phyloP scores from a whole-genome alignment of 2,329 filamentous ascomycete genomes.

The Fusarium longipes region DNA sequence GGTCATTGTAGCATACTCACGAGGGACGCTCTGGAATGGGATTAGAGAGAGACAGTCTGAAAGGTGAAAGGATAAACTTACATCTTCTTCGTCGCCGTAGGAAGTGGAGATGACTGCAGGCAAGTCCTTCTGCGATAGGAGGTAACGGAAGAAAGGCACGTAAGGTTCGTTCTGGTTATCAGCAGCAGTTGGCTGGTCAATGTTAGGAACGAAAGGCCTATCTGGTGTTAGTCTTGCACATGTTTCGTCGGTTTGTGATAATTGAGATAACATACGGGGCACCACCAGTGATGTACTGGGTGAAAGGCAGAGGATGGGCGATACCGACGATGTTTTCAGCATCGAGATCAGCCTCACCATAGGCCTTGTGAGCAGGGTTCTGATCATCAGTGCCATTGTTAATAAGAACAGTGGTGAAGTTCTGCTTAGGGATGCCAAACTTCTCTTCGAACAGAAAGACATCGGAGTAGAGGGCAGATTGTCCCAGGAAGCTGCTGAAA shows the following conservation, averaged over 20 bases:
- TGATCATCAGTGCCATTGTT: conserved; percentile 30
- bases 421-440: conserved; percentile 26
- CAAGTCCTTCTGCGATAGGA: conserved; percentile 12
- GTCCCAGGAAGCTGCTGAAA: conserved; percentile 28
- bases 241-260: accelerated
- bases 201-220: conserved; percentile 27
- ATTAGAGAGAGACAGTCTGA: not conserved
- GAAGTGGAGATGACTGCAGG: conserved; percentile 23
- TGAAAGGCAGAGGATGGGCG: conserved; percentile 31
- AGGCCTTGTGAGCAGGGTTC: conserved; percentile 7
- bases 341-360: conserved; percentile 22
- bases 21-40: conserved; percentile 4
- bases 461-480: conserved; percentile 26
- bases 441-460: conserved; percentile 29
- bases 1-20: conserved; percentile 21
- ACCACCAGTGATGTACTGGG: conserved; percentile 32
- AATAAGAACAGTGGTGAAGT: conserved; percentile 24
- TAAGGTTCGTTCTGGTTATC: conserved; percentile 31
- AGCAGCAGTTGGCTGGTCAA: conserved; percentile 20
- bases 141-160: conserved; percentile 21
- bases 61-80: accelerated
- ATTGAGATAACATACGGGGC: not conserved
- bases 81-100: conserved; percentile 26
- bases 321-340: conserved; percentile 33
- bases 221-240: accelerated